Conservation (phyloP, 257 asterid genomes). For the Linaria vulgaris region DNA sequence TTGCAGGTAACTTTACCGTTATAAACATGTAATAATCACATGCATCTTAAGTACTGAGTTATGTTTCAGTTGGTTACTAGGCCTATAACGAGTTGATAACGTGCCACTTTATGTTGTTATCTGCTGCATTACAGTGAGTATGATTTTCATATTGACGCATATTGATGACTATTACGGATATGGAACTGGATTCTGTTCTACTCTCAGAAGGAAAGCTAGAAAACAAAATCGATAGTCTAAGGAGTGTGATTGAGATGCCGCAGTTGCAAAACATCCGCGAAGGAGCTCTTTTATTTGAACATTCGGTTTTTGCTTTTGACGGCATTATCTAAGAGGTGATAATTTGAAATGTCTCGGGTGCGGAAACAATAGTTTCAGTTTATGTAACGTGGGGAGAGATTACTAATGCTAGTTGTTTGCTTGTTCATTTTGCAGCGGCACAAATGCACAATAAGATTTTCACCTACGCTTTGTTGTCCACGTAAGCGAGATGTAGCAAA, state of each 20-base stretch:
- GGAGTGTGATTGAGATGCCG: too few relatives aligned
- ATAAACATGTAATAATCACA: too few relatives aligned
- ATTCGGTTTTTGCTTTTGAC: background rate
- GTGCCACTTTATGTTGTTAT: background rate
- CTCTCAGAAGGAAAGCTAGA: background rate
- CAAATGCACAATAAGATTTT: background rate
- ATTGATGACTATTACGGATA: too few relatives aligned
- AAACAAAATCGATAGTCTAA: background rate
- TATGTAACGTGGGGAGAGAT: background rate
- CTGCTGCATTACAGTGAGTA: background rate
- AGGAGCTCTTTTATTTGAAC: background rate
- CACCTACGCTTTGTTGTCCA: background rate
- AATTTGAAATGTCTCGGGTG: background rate
- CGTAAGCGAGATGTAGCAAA: background rate
- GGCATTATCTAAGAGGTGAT: background rate
- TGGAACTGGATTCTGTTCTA: too few relatives aligned
- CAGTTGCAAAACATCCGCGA: too few relatives aligned
- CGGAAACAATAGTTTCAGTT: background rate
- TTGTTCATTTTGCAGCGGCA: background rate
- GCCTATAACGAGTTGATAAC: too few relatives aligned
- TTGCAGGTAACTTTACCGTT: too few relatives aligned
- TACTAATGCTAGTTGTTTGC: background rate
- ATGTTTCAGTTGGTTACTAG: too few relatives aligned
- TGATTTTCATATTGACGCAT: too few relatives aligned
- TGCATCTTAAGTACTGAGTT: too few relatives aligned